phyloP scores from a whole-genome alignment of 2,329 filamentous ascomycete genomes.

The Colletotrichum limetticola region DNA sequence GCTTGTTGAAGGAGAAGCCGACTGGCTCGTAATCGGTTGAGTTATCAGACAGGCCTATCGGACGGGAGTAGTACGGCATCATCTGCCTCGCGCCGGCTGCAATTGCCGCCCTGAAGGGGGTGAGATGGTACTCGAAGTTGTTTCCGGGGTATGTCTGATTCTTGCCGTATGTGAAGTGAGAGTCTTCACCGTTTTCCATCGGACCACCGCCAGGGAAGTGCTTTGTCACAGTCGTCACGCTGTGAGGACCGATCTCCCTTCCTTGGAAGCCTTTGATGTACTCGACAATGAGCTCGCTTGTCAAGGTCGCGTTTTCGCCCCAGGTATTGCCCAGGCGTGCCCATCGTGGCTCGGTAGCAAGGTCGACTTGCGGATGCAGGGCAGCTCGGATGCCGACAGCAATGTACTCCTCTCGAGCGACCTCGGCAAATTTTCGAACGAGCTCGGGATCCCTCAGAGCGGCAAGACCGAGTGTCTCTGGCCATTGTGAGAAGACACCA shows the following conservation, averaged over 20 bases:
- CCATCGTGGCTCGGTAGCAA: constrained; percentile 63
- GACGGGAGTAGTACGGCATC: constrained; percentile 62
- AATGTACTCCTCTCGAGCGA: constrained; percentile 58
- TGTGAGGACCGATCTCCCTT: constrained; percentile 52
- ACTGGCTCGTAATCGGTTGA: constrained; percentile 55
- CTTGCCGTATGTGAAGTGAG: constrained; percentile 63
- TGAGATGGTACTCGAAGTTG: constrained; percentile 61
- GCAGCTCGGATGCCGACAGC: constrained; percentile 55
- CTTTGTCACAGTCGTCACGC: constrained; percentile 61
- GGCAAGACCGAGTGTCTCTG: constrained; percentile 60
- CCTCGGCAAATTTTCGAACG: constrained; percentile 58
- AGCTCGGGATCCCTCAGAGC: constrained; percentile 56
- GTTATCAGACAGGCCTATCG: constrained; percentile 46
- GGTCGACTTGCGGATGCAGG: constrained; percentile 62
- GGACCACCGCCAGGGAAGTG: constrained; percentile 65
- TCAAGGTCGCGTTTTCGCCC: constrained; percentile 59
- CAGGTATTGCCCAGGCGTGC: constrained; percentile 56
- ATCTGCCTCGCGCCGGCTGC: constrained; percentile 60
- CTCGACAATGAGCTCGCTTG: constrained; percentile 48
- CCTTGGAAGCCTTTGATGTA: constrained; percentile 62
- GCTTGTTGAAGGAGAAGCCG: constrained; percentile 62
- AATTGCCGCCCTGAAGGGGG: constrained; percentile 61
- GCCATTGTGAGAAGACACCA: constrained; percentile 61
- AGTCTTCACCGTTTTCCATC: constrained; percentile 60
- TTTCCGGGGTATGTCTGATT: constrained; percentile 61